A percentile compares a stretch with the other conserved stretches of the same genome.
Evolutionary conservation across 2,329 filamentous ascomycete species (phyloP).

Genomic region (Colletotrichum magnum): DNA sequence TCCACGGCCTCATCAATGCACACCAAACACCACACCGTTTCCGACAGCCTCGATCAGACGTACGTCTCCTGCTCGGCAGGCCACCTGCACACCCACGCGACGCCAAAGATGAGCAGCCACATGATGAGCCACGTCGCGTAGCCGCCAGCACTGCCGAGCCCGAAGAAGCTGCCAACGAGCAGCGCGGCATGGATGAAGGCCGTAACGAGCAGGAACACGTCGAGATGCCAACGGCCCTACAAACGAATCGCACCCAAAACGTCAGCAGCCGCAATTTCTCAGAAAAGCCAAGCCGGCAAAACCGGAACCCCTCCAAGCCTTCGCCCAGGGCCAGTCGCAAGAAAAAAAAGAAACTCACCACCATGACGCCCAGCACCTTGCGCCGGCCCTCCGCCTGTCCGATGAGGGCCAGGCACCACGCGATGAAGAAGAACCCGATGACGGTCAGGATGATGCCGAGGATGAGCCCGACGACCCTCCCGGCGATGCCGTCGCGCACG

Average conservation of each 20-base stretch:
- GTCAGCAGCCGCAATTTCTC: not conserved
- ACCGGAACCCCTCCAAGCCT: not conserved
- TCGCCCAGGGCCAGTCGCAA: not conserved
- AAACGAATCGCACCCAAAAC: not conserved
- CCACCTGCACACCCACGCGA: constrained; percentile 35
- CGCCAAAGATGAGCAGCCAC: constrained; percentile 36
- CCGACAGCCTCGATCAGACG: not conserved
- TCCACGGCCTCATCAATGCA: not conserved
- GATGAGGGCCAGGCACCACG: constrained; percentile 34
- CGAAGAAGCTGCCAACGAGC: constrained; percentile 25
- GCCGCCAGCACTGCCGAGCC: constrained; percentile 8
- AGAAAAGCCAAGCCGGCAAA: constrained; percentile 13
- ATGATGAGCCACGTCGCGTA: constrained; percentile 32
- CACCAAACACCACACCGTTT: not conserved
- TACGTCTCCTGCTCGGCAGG: constrained; percentile 29
- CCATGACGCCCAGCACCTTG: constrained; percentile 30
- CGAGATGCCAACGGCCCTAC: constrained; percentile 31
- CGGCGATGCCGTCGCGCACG: constrained; percentile 1
- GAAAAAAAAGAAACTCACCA: constrained; percentile 21
- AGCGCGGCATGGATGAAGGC: constrained; percentile 29
- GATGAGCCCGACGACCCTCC: constrained; percentile 12
- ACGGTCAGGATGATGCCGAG: constrained; percentile 27
- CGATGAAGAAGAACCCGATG: constrained; percentile 31
- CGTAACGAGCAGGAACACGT: constrained; percentile 19
- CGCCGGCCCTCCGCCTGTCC: constrained; percentile 32